These are phyloP conservation scores for Mycena sp. DNA, from an alignment of 1,284 basidiomycete species.

Conservation along the genomic window DNA sequence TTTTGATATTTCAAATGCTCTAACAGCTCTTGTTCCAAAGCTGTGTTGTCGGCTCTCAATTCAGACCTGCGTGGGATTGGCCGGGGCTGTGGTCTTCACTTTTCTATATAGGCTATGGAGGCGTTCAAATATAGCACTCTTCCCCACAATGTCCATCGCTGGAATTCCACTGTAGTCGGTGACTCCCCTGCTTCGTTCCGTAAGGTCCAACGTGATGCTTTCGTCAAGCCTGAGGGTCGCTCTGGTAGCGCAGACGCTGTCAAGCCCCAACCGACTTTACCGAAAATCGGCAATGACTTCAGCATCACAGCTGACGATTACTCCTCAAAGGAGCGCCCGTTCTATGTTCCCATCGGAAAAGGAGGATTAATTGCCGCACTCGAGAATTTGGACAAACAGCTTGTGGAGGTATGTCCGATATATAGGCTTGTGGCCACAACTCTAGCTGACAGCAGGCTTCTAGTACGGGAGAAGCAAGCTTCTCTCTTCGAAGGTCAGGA, in stretches of 20 bases:
- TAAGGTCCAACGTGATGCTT: constrained; percentile 20
- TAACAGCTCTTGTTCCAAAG: too few relatives aligned
- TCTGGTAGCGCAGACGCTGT: not conserved
- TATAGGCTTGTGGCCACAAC: constrained; percentile 1
- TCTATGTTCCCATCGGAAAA: constrained; percentile 68
- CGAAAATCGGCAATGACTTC: constrained; percentile 12
- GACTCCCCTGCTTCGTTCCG: constrained; percentile 13
- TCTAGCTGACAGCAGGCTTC: not conserved
- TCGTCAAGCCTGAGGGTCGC: constrained; percentile 5
- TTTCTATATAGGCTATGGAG: too few relatives aligned
- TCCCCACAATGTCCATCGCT: constrained; percentile 16
- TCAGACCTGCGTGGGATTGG: too few relatives aligned
- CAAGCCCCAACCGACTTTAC: not conserved
- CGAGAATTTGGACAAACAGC: constrained; percentile 5
- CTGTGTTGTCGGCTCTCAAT: too few relatives aligned
- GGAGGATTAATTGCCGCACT: constrained; percentile 46
- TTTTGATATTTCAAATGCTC: too few relatives aligned
- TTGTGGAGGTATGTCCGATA: not conserved
- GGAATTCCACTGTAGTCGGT: constrained; percentile 26
- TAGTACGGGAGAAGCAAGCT: constrained; percentile 62
- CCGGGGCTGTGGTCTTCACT: too few relatives aligned
- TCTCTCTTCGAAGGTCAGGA: constrained; percentile 56
- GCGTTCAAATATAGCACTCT: too few relatives aligned
- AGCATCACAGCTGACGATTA: constrained; percentile 48
- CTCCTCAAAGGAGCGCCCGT: constrained; percentile 59